phyloP scores from a whole-genome alignment of 805 yeast species.

The Schwanniomyces pseudopolymorphus region DNA sequence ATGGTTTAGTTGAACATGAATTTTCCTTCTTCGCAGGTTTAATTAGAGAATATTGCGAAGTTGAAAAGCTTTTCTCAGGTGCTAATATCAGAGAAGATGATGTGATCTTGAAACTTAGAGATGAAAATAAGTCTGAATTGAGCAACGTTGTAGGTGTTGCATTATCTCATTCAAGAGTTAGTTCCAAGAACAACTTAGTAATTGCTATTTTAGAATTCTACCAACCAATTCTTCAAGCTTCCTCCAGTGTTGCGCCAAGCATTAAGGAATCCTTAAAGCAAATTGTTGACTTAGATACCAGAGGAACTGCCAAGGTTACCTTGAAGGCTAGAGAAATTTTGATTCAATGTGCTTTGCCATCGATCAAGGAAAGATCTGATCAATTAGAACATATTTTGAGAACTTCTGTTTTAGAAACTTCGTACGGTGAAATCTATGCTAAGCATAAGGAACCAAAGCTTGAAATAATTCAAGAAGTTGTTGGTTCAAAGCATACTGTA shows the following conservation, averaged over 20 bases:
- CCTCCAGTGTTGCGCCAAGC: slow-evolving; percentile 64
- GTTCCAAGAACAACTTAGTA: slow-evolving; percentile 87
- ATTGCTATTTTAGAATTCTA: slow-evolving; percentile 82
- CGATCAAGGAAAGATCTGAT: slow-evolving; percentile 92
- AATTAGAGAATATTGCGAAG: slow-evolving; percentile 68
- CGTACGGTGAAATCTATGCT: slow-evolving; percentile 80
- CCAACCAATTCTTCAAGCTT: slow-evolving; percentile 73
- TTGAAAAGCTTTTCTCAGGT: slow-evolving; percentile 79
- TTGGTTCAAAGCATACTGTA: slow-evolving; percentile 93
- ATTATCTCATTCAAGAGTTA: slow-evolving; percentile 88
- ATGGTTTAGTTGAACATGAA: slow-evolving; percentile 85
- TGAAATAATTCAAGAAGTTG: slow-evolving; percentile 81
- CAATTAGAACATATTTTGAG: slow-evolving; percentile 95
- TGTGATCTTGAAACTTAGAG: slow-evolving; percentile 83
- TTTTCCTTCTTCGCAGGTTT: slow-evolving; percentile 69
- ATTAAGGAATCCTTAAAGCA: slow-evolving; percentile 72
- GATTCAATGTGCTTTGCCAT: slow-evolving; percentile 95
- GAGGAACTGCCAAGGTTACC: slow-evolving; percentile 90
- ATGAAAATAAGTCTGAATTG: slow-evolving; percentile 77
- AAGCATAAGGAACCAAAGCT: slow-evolving; percentile 81
- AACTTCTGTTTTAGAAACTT: slow-evolving; percentile 84
- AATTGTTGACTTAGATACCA: slow-evolving; percentile 84
- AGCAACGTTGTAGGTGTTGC: slow-evolving; percentile 68
- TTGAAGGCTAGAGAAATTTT: slow-evolving; percentile 93
- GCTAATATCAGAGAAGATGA: slow-evolving; percentile 81